Base-by-base conservation (phyloP, 345 rosid species). In the Nephelium lappaceum region DNA sequence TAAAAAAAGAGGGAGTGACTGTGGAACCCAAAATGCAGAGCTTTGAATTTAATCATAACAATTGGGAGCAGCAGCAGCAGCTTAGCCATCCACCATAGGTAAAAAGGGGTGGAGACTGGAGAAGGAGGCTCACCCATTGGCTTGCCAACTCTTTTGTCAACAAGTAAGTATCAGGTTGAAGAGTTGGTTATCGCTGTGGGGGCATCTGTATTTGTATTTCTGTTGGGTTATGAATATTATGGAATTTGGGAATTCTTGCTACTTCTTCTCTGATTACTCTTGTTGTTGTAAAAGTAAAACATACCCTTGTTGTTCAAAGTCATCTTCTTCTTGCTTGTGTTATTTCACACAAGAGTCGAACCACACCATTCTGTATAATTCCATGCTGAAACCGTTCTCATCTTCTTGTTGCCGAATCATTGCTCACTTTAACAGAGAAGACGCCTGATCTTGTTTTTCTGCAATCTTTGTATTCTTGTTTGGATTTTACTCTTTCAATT, bases 191-290 rank as follows among this genome's bases (percentile, higher is more conserved):
- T 27, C 47, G 25, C n/a, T 78, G 49, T 61, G 12, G 23, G 72
- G 25, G 51, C 18, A 51, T 51, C 57, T 51, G 23, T 57, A 19
- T 57, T 57, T 11, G 62, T 49, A 14, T 49, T 49, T 49, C 53
- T 19, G 19, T 43, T 51, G 36, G 66, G 53, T 69, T 45, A 69
- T 51, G 16, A 21, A 25, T 82, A 81, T 77, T 82, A 90, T 90
- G 91, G 91, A 85, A 82, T 74, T 87, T 75, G 83, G 87, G 84
- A 81, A 83, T 82, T 87, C 81, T 82, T 84, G 82, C 78, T 70
- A 80, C 67, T 68, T 57, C 31, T 72, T 68, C 75, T 76, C 63
- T 81, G 81, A 81, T 64, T 72, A 55, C 43, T 74, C 77, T 78
- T 79, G 53, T 78, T 43, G 45, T 47, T 80, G 25, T 31, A 19